Conservation (phyloP, 2,329 filamentous ascomycete species). For the Pseudogymnoascus sp. region DNA sequence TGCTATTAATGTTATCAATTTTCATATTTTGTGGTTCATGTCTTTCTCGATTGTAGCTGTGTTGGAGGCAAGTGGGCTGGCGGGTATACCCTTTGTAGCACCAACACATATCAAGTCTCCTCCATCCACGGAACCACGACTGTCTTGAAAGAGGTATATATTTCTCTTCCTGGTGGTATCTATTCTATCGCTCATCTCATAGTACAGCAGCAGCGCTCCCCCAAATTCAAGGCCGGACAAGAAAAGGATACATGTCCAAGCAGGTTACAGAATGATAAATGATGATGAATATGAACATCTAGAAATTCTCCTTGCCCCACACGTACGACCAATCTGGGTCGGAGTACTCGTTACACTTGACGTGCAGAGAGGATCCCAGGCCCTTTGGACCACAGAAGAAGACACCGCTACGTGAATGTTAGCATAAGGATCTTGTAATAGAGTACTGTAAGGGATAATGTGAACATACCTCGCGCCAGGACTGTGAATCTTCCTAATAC, state of each 20-base stretch:
- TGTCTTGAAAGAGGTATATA: not conserved
- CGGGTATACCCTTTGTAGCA: not conserved
- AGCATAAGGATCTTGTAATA: slow-evolving; percentile 78
- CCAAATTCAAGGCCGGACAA: not conserved
- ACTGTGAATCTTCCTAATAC: slow-evolving; percentile 69
- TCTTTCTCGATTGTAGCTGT: not conserved
- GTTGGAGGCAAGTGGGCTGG: not conserved
- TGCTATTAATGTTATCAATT: not conserved
- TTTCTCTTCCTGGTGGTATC: not conserved
- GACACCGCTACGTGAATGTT: slow-evolving; percentile 51
- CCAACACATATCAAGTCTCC: not conserved
- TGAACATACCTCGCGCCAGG: slow-evolving; percentile 71
- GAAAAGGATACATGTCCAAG: not conserved
- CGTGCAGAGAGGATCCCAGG: slow-evolving; percentile 66
- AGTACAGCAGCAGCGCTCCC: not conserved
- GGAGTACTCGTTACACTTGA: slow-evolving; percentile 83
- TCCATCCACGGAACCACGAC: not conserved
- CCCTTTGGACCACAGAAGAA: slow-evolving; percentile 85
- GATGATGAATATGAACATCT: slow-evolving; percentile 16
- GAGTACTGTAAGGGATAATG: slow-evolving; percentile 75
- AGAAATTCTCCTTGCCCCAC: slow-evolving; percentile 48
- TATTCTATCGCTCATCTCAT: not conserved
- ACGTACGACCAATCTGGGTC: slow-evolving; percentile 60
- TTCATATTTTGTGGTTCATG: not conserved
- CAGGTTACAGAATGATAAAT: not conserved